Evolutionary conservation across 75 land plant genomes (phyloP).

Genomic region (Sequoia sempervirens): DNA sequence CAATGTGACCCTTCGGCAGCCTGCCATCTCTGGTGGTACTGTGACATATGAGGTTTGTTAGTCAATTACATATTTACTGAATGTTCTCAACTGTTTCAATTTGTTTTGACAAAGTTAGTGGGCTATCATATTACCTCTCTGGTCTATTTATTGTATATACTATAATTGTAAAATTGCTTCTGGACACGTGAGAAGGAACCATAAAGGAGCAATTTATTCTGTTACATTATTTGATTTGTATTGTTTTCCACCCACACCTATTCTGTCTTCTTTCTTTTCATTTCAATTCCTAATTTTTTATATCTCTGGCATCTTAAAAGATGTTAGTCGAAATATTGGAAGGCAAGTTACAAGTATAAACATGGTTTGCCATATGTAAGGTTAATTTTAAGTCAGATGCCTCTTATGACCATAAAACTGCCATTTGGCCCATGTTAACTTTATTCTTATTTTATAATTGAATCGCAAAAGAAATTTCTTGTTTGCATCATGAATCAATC

Average conservation of each 20-base stretch:
- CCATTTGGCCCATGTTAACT: neutral
- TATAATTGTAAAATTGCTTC: neutral
- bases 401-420: neutral
- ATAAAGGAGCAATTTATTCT: neutral
- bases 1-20: constrained; percentile 55
- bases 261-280: neutral
- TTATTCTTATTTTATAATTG: neutral
- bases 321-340: neutral
- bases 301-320: neutral
- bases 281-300: neutral
- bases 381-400: neutral
- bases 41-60: constrained; percentile 60
- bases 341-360: neutral
- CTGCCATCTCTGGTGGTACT: constrained; percentile 60
- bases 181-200: neutral
- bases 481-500: neutral
- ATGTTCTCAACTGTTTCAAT: neutral
- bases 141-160: neutral
- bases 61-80: neutral
- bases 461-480: neutral
- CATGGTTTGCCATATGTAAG: neutral
- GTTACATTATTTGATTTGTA: neutral
- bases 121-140: neutral
- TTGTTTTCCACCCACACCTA: neutral
- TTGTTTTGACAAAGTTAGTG: neutral